Percentiles rank a stretch among this genome's conserved stretches.
These are phyloP conservation scores for Metschnikowia drakensbergensis DNA, from an alignment of 805 yeast species.

Conservation along the genomic window DNA sequence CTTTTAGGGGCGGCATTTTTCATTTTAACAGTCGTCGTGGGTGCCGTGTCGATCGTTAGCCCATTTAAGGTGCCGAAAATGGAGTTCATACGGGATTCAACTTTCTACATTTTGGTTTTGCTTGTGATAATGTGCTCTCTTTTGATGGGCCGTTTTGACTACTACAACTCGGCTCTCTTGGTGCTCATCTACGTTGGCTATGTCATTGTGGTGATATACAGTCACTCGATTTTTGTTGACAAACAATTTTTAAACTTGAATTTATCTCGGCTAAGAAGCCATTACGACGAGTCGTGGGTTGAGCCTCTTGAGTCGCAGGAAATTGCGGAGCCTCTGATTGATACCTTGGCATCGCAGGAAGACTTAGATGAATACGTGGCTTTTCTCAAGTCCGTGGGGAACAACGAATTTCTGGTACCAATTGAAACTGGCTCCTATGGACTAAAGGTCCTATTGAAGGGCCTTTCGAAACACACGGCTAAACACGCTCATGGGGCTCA, in stretches of 20 bases:
- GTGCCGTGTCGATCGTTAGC: constrained; percentile 64
- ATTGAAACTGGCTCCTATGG: constrained; percentile 30
- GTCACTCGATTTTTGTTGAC: constrained; percentile 13
- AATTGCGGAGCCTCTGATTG: constrained; percentile 8
- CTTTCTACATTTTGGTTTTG: constrained; percentile 52
- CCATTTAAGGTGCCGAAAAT: constrained; percentile 56
- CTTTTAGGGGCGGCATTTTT: constrained; percentile 88
- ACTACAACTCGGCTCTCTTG: constrained; percentile 56
- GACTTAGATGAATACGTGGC: constrained; percentile 15
- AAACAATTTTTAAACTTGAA: constrained; percentile 4
- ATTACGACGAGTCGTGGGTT: constrained; percentile 9
- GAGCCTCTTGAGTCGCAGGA: not conserved
- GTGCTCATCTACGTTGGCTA: constrained; percentile 54
- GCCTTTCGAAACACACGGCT: constrained; percentile 27
- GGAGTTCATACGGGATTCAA: constrained; percentile 58
- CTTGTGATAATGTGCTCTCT: constrained; percentile 49
- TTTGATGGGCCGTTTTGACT: constrained; percentile 50
- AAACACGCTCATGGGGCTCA: constrained; percentile 1
- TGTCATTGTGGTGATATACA: constrained; percentile 44
- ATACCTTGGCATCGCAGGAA: constrained; percentile 8
- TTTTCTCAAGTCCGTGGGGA: constrained; percentile 12
- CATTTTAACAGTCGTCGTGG: constrained; percentile 74
- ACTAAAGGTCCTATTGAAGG: constrained; percentile 29
- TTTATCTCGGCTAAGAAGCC: constrained; percentile 13
- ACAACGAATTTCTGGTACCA: constrained; percentile 11